phyloP scores from a whole-genome alignment of 2,329 filamentous ascomycete genomes.

The Periconia sp. region DNA sequence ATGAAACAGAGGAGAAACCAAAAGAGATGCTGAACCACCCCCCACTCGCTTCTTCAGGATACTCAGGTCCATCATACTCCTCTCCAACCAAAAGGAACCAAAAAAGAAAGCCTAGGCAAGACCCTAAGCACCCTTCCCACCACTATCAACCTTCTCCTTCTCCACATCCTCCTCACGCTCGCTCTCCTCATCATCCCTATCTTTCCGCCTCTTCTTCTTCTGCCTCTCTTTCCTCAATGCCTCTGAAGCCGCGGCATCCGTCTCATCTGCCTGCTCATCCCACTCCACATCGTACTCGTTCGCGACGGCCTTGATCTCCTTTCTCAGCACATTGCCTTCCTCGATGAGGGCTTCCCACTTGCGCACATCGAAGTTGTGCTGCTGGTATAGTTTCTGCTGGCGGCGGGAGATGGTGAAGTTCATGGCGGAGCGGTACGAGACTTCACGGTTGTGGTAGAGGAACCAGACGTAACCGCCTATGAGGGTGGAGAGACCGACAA shows the following conservation, averaged over 20 bases:
- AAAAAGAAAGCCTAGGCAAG: conserved; percentile 37
- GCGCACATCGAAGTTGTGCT: conserved; percentile 71
- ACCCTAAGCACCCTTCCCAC: conserved; percentile 31
- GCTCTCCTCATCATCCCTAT: conserved; percentile 39
- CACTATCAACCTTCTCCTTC: conserved; percentile 29
- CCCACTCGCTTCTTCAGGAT: too few relatives aligned
- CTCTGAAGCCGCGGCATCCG: conserved; percentile 60
- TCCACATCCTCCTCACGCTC: conserved; percentile 15
- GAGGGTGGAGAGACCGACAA: conserved; percentile 81
- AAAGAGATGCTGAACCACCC: too few relatives aligned
- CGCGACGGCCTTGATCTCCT: conserved; percentile 78
- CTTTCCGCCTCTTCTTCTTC: conserved; percentile 38
- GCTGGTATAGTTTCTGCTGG: conserved; percentile 75
- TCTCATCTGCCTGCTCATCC: conserved; percentile 75
- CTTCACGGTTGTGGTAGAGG: conserved; percentile 85
- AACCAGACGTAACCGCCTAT: conserved; percentile 95
- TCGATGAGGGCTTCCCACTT: conserved; percentile 79
- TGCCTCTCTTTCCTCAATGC: conserved; percentile 54
- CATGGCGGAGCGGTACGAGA: conserved; percentile 82
- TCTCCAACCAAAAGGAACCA: too few relatives aligned
- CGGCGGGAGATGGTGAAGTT: conserved; percentile 81
- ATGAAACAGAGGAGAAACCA: too few relatives aligned
- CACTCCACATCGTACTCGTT: conserved; percentile 89
- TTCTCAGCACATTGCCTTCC: conserved; percentile 74
- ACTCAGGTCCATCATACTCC: too few relatives aligned